phyloP scores from a whole-genome alignment of 441 rosid genomes.

The Gossypium trilobum region DNA sequence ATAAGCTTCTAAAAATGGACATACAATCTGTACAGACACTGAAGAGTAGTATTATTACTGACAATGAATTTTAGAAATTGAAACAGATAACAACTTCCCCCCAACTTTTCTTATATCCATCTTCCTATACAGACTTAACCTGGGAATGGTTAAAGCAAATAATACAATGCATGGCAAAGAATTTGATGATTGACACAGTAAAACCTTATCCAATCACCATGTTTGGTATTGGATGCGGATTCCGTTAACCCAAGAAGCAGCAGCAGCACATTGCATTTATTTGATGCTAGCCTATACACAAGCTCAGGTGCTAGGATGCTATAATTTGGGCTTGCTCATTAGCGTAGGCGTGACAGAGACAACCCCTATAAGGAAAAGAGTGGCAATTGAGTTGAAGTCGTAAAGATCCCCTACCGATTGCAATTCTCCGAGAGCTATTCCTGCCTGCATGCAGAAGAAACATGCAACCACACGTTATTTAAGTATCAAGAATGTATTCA shows the following conservation, averaged over 20 bases:
- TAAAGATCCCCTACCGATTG: slow-evolving; percentile 66
- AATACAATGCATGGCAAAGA: background rate
- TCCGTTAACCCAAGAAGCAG: background rate
- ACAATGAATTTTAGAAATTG: background rate
- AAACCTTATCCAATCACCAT: background rate
- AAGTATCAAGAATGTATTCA: background rate
- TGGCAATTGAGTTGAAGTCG: slow-evolving; percentile 68
- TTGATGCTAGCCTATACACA: slow-evolving; percentile 8
- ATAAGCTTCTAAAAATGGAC: background rate
- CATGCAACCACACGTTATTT: background rate
- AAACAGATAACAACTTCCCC: background rate
- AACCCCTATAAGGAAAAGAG: slow-evolving; percentile 66
- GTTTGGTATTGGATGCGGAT: background rate
- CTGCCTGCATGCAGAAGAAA: slow-evolving; percentile 55
- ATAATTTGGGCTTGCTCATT: slow-evolving; percentile 43
- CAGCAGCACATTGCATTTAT: slow-evolving; percentile 10
- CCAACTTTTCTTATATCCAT: background rate
- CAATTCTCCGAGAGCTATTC: slow-evolving; percentile 78
- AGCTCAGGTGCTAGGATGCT: slow-evolving; percentile 5
- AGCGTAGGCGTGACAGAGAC: slow-evolving; percentile 67
- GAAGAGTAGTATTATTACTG: background rate
- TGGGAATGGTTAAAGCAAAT: slow-evolving; percentile 3
- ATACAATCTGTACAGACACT: too few relatives aligned
- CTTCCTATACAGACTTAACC: background rate
- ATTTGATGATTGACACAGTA: background rate